Conservation (phyloP, 805 yeast species). For the Saccharomyces paradoxus region DNA sequence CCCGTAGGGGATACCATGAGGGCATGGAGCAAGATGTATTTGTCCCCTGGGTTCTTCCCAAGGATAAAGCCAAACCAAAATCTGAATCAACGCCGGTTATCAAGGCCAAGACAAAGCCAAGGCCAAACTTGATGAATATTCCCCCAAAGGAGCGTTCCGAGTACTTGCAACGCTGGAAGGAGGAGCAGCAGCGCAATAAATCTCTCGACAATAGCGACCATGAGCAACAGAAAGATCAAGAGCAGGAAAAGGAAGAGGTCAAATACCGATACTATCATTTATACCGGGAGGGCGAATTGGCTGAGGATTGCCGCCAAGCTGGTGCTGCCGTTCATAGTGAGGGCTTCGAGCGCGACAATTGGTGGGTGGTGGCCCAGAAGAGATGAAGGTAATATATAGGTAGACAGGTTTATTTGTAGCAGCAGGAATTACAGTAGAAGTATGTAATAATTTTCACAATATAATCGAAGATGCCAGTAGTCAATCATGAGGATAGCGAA, state of each 20-base stretch:
- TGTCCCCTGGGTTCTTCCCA: slow-evolving; percentile 88
- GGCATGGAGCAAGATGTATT: slow-evolving; percentile 90
- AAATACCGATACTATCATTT: slow-evolving; percentile 84
- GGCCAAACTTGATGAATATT: slow-evolving; percentile 21
- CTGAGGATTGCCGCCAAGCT: slow-evolving; percentile 57
- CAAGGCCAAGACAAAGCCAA: slow-evolving; percentile 8
- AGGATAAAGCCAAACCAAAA: slow-evolving; percentile 31
- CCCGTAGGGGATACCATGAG: slow-evolving; percentile 83
- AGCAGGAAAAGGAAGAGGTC: slow-evolving; percentile 36
- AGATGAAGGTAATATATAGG: neutral
- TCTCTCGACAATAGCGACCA: slow-evolving; percentile 16
- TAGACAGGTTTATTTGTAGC: neutral
- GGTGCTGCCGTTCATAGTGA: slow-evolving; percentile 58
- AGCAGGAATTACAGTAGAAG: neutral
- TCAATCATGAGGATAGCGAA: slow-evolving; percentile 15
- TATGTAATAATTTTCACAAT: neutral
- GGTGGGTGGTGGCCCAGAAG: slow-evolving; percentile 64
- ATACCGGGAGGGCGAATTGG: slow-evolving; percentile 77
- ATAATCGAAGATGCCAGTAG: slow-evolving; percentile 19
- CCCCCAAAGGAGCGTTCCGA: slow-evolving; percentile 25
- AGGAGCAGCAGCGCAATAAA: slow-evolving; percentile 9
- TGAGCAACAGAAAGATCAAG: slow-evolving; percentile 23
- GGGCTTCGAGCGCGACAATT: slow-evolving; percentile 91
- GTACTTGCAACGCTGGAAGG: slow-evolving; percentile 22
- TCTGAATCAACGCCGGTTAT: slow-evolving; percentile 15